Base-by-base conservation (phyloP, 2,329 filamentous ascomycete species). In the Pseudogymnoascus destructans region DNA sequence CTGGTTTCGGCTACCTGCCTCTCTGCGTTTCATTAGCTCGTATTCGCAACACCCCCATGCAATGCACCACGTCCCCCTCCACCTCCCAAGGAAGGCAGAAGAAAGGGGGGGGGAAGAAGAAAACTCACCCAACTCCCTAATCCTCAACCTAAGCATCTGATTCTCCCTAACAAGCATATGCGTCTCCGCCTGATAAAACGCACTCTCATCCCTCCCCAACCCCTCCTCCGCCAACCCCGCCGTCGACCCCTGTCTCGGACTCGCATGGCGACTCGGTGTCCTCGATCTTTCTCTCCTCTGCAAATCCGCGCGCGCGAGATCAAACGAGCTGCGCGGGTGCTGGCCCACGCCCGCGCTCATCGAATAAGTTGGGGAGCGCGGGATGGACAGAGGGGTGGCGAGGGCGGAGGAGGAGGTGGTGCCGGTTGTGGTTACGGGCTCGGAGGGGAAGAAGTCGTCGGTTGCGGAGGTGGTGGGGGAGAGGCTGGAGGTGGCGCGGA, bases 111-210 rank as follows among this genome's bases (percentile, higher is more conserved):
- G n/a, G n/a, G n/a, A 30, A 58, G 19, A 46, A 25, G 21, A 33
- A 11, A 38, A 63, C 75, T 64, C 72, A 86, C 85, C 86, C 11
- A 90, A 73, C 66, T 90, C 86, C 33, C 84, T 77, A 60, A 90
- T 87, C 55, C 87, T 78, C 68, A 84, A 78, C 61, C 85, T 82
- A 57, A 92, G 73, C 87, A 92, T 90, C 71, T 91, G 87, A 64
- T 91, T 92, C 73, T 91, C 87, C 23, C 87, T 77, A 19, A 83
- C 79, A 65, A 92, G 71, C 72, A 82, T 89, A 71, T 89, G 85
- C 1, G 86, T 89, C 72, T 92, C 87, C 3, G 87, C 87, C 69
- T 90, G 86, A 66, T 91, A 91, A 69, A 89, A 90, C 0, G 85
- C 84, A 62, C 79, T 84, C 68, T 91, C 87, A 65, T 90, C 87